These are phyloP conservation scores for Pisolithus albus DNA, from an alignment of 768 basidiomycete species.

Conservation along the genomic window DNA sequence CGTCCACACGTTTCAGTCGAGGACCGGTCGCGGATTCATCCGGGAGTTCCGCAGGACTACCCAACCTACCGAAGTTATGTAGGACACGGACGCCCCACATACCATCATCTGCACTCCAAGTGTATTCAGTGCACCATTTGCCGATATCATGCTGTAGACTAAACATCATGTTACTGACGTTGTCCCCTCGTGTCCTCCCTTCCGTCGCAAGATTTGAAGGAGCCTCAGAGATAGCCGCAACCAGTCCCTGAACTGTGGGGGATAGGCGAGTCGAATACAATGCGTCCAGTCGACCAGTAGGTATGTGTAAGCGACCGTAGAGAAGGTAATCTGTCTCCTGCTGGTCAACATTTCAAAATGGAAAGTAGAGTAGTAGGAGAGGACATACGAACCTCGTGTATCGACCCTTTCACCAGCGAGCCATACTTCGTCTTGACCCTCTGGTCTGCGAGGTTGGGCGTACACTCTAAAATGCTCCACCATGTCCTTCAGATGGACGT, in stretches of 20 bases:
- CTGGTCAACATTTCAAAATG: slow-evolving; percentile 17
- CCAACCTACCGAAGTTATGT: slow-evolving; percentile 84
- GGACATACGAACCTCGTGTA: slow-evolving; percentile 52
- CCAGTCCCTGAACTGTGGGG: slow-evolving; percentile 70
- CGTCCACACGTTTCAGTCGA: slow-evolving; percentile 77
- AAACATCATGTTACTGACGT: slow-evolving; percentile 68
- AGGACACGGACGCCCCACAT: slow-evolving; percentile 88
- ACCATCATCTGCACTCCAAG: slow-evolving; percentile 88
- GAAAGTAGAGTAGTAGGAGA: background rate
- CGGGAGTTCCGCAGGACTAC: slow-evolving; percentile 30
- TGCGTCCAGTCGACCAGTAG: slow-evolving; percentile 82
- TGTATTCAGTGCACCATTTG: slow-evolving; percentile 89
- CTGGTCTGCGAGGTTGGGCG: slow-evolving; percentile 73
- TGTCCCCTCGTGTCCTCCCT: slow-evolving; percentile 35
- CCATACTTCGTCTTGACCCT: slow-evolving; percentile 75
- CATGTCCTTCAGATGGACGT: slow-evolving; percentile 81
- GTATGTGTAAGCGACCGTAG: slow-evolving; percentile 88
- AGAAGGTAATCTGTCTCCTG: slow-evolving; percentile 73
- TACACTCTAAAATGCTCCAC: slow-evolving; percentile 83
- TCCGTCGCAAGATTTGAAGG: slow-evolving; percentile 41
- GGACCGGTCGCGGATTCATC: slow-evolving; percentile 25
- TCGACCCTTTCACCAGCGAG: slow-evolving; percentile 73
- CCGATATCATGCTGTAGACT: slow-evolving; percentile 90
- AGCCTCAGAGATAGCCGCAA: slow-evolving; percentile 83
- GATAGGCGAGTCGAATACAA: slow-evolving; percentile 79